Evolutionary conservation across 129 eudicot species (phyloP), one percentile per base, ranked within the genome.

Genomic region (Lactuca sativa): DNA sequence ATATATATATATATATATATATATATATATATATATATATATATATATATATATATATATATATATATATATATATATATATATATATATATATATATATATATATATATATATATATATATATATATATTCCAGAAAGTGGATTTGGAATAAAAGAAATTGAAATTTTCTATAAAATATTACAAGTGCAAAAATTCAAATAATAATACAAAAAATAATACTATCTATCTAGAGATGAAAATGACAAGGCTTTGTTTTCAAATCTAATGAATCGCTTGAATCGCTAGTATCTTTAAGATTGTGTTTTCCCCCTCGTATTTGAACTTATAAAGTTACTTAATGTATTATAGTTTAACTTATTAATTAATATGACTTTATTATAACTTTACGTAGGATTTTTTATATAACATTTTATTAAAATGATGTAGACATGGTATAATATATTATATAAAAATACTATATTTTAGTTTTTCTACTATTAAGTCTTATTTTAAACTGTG

Each of bases 201-300:
- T 64, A 76, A 69, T 69, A 76, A 76, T 76, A 77, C 71, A 77
- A 77, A 77, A 77, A 38, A 57, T 59, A 68, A 67, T 30, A 40
- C 71, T 31, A 11, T 72, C 62, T 3, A 36, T 56, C 33, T 66
- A 56, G 64, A 61, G 70, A 69, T 76, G 81, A 77, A 62, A 77
- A 69, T 77, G 81, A 69, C 81, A 77, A 61, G 66, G 71, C 81
- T 77, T 61, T 53, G 51, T 40, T 77, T 77, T 77, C 69, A 72
- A 72, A 72, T 72, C 62, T 59, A 44, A 15, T 44, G 52, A 44
- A 15, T 71, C 51, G 4, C 60, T 59, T 44, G 52, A 44, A 15
- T 71, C 51, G 4, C 60, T 59, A 44, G n/a, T 41, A 41, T 43
- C 59, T 57, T 70, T 57, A 58, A 70, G 56, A 44, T 44, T 41